Conservation (phyloP, 1,284 basidiomycete species). For the Boletus albobrunnescens region DNA sequence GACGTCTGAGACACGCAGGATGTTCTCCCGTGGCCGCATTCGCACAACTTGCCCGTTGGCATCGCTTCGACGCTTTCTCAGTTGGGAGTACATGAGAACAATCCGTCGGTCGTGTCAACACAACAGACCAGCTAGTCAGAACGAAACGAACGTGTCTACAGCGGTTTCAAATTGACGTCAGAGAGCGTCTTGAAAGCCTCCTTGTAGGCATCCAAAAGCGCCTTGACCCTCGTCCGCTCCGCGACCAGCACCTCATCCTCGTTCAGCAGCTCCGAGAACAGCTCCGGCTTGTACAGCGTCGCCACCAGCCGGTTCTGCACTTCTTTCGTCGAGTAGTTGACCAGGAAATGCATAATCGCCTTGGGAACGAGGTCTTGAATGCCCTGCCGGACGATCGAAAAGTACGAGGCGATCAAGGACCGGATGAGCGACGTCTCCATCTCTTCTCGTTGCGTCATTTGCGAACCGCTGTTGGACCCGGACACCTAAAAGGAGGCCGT, state of each 20-base stretch:
- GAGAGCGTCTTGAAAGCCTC: constrained; percentile 90
- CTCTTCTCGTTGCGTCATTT: constrained; percentile 80
- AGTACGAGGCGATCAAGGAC: constrained; percentile 93
- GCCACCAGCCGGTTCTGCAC: constrained; percentile 96
- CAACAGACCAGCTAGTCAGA: too few species aligned
- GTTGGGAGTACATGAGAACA: neutral
- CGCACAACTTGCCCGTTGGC: neutral
- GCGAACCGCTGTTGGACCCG: constrained; percentile 47
- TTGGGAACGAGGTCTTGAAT: constrained; percentile 98
- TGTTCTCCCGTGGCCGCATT: too few species aligned
- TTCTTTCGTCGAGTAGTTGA: constrained; percentile 93
- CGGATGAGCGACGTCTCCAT: constrained; percentile 96
- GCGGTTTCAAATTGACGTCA: constrained; percentile 69
- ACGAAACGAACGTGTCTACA: constrained; percentile 40
- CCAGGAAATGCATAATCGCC: constrained; percentile 93
- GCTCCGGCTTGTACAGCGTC: constrained; percentile 87
- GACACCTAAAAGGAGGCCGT: constrained; percentile 8
- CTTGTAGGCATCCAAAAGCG: constrained; percentile 93
- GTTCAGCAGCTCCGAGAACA: constrained; percentile 88
- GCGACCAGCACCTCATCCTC: constrained; percentile 95
- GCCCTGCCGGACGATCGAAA: constrained; percentile 91
- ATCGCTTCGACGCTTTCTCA: neutral
- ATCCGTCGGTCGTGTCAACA: too few species aligned
- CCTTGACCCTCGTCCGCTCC: constrained; percentile 91
- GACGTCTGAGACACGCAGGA: too few species aligned